These are phyloP conservation scores for Pythium dissotocum DNA, from an alignment of 352 stramenopile genomes.

Conservation along the genomic window DNA sequence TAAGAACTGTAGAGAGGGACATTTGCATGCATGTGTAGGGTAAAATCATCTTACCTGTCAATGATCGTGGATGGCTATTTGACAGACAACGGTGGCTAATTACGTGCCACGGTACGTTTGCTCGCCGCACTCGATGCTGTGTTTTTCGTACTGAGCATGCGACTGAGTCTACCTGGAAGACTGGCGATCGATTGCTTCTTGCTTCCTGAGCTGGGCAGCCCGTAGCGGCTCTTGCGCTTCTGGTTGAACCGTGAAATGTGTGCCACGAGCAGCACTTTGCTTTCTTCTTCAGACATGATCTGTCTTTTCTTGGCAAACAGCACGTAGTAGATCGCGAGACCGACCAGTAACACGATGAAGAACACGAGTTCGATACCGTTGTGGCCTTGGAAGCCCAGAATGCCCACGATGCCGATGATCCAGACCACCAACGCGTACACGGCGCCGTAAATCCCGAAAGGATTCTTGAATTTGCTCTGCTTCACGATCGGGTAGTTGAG, in stretches of 20 bases:
- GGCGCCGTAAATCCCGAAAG: conserved; percentile 23
- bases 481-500: conserved; percentile 11
- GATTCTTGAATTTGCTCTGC: conserved; percentile 19
- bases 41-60: too few relatives aligned
- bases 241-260: conserved; percentile 16
- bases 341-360: conserved; percentile 4
- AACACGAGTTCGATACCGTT: conserved; percentile 8
- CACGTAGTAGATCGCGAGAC: conserved; percentile 12
- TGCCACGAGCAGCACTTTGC: conserved; percentile 12
- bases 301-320: conserved; percentile 15
- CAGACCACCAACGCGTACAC: conserved; percentile 25
- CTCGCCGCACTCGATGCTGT: not conserved
- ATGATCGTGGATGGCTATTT: too few relatives aligned
- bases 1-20: too few relatives aligned
- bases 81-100: too few relatives aligned
- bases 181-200: not conserved
- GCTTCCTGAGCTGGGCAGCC: not conserved
- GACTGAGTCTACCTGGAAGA: not conserved
- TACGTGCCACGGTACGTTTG: not conserved
- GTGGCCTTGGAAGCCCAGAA: conserved; percentile 22
- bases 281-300: conserved; percentile 24
- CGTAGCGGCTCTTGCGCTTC: conserved; percentile 1
- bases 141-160: conserved; percentile 1
- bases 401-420: conserved; percentile 16
- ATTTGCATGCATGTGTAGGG: too few relatives aligned